phyloP scores from a whole-genome alignment of 2,329 filamentous ascomycete genomes.

The Ceratocystis huliohia region DNA sequence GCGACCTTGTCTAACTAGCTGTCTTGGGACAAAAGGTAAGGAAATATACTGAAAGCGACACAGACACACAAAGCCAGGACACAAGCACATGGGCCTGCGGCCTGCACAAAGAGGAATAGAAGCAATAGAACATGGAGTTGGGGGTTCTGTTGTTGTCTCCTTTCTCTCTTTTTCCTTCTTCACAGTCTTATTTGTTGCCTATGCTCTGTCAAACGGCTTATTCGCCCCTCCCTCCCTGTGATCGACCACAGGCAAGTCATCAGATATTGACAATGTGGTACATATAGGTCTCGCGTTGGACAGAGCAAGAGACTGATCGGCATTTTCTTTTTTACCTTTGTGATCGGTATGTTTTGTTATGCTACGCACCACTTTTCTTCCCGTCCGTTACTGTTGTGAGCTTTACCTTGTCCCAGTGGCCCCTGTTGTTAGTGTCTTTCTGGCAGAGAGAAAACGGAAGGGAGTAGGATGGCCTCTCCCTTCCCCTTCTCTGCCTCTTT shows the following conservation, averaged over 20 bases:
- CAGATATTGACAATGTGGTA: slow-evolving; percentile 2
- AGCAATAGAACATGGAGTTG: background rate
- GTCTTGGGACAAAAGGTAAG: background rate
- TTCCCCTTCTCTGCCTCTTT: background rate
- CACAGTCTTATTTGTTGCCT: background rate
- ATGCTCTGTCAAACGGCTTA: background rate
- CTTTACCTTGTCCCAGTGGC: background rate
- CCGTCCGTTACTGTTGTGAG: background rate
- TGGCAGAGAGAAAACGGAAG: background rate
- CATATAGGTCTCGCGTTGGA: background rate
- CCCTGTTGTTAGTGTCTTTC: background rate
- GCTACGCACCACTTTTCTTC: background rate
- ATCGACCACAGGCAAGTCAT: background rate
- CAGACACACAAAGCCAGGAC: background rate
- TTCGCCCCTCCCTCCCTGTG: background rate
- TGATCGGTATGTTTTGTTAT: background rate
- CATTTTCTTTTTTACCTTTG: background rate
- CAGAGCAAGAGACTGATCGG: background rate
- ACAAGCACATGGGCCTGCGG: background rate
- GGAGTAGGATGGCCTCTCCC: background rate
- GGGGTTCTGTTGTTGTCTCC: background rate
- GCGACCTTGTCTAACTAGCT: background rate
- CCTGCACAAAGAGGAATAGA: background rate
- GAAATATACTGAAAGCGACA: background rate
- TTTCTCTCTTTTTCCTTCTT: background rate